These are phyloP conservation scores for Nelumbo lutea DNA, from an alignment of 164 flowering plant genomes.

Conservation along the genomic window DNA sequence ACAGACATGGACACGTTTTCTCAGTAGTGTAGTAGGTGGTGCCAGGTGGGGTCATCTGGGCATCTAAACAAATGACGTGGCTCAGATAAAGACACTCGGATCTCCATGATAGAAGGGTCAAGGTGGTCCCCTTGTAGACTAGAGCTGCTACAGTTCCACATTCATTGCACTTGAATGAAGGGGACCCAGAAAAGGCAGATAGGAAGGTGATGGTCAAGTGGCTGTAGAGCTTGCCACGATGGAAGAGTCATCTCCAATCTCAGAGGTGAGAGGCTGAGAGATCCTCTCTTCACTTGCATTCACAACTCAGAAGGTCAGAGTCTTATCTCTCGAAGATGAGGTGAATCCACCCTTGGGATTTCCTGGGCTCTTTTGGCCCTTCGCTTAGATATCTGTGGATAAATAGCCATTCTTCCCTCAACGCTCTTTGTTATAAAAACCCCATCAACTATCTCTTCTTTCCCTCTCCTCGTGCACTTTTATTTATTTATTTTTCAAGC, in stretches of 20 bases:
- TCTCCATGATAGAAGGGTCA: no score
- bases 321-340: slow-evolving; percentile 55
- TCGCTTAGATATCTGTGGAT: slow-evolving; percentile 66
- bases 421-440: background rate
- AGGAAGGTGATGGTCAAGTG: slow-evolving; percentile 10
- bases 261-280: background rate
- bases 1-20: no score
- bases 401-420: slow-evolving; percentile 25
- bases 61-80: no score
- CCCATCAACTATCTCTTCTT: slow-evolving; percentile 25
- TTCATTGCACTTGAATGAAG: background rate
- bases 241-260: slow-evolving; percentile 2
- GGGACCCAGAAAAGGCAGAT: background rate
- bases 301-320: background rate
- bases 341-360: slow-evolving; percentile 54
- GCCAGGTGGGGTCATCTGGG: no score
- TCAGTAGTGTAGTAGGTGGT: no score
- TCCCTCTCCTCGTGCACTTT: slow-evolving; percentile 9
- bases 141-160: no score
- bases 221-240: slow-evolving; percentile 21
- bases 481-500: background rate
- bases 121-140: no score
- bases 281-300: background rate
- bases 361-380: slow-evolving; percentile 71
- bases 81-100: no score